A percentile compares a stretch with the other conserved stretches of the same genome.
phyloP scores from a whole-genome alignment of 73 alveolate genomes.

The Paramecium pentaurelia region DNA sequence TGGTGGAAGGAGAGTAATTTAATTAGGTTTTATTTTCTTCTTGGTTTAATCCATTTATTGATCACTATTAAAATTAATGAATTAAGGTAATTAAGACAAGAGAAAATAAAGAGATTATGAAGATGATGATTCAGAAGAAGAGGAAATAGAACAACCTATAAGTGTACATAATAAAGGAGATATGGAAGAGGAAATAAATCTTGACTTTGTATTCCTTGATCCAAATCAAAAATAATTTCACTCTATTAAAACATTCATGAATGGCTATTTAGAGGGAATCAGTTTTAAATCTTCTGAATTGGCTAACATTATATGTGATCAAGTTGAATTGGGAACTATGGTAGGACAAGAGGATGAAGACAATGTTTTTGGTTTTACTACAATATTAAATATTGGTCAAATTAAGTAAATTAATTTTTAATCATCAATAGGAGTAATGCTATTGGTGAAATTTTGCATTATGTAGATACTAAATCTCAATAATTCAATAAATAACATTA shows the following conservation, averaged over 20 bases:
- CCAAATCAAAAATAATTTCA: slow-evolving; percentile 29
- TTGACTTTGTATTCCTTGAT: slow-evolving; percentile 17
- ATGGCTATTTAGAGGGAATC: slow-evolving; percentile 37
- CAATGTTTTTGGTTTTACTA: slow-evolving; percentile 12
- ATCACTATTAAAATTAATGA: slow-evolving; percentile 36
- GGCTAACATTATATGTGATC: background rate
- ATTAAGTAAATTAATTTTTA: background rate
- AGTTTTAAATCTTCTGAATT: slow-evolving; percentile 26
- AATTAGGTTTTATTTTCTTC: background rate
- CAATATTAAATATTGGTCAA: slow-evolving; percentile 27
- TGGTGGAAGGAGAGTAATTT: background rate
- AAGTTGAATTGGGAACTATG: slow-evolving; percentile 36
- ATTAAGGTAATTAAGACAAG: slow-evolving; percentile 6
- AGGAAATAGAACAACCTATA: background rate
- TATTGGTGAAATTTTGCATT: slow-evolving; percentile 25
- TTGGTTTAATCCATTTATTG: slow-evolving; percentile 20
- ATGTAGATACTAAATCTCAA: background rate
- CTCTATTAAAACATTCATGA: background rate
- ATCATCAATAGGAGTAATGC: background rate
- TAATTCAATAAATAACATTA: slow-evolving; percentile 1
- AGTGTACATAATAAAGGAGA: background rate
- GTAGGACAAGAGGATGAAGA: slow-evolving; percentile 20
- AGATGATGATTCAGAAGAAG: background rate
- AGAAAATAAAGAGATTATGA: background rate
- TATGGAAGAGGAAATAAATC: slow-evolving; percentile 31